These are phyloP conservation scores for Hanseniaspora hatyaiensis DNA, from an alignment of 805 yeast genomes.

Conservation along the genomic window DNA sequence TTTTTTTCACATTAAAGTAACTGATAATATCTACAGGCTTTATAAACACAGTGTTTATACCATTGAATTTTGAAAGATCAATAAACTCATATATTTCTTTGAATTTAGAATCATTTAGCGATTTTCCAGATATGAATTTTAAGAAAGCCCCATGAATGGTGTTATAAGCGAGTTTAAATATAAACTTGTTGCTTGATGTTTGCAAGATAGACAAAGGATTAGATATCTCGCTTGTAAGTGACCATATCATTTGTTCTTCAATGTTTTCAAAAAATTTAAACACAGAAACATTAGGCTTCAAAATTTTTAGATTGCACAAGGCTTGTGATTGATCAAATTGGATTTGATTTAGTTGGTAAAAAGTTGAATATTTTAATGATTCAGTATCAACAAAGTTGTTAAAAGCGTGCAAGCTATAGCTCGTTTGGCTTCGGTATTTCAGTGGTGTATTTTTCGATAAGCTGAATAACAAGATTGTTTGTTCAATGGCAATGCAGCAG, in stretches of 20 bases:
- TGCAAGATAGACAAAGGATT: not conserved
- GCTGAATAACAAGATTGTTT: not conserved
- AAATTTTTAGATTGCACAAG: not conserved
- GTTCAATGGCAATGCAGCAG: not conserved
- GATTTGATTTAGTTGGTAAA: not conserved
- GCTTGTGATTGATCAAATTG: not conserved
- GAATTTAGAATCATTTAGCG: not conserved
- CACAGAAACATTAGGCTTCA: constrained; percentile 1
- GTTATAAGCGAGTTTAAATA: constrained; percentile 5
- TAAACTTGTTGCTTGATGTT: constrained; percentile 3
- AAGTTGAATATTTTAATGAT: constrained; percentile 2
- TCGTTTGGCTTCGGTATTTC: not conserved
- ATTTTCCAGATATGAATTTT: constrained; percentile 1
- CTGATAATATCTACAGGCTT: not conserved
- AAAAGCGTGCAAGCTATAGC: not conserved
- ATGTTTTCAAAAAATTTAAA: not conserved
- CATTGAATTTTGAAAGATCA: constrained; percentile 4
- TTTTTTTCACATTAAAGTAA: constrained; percentile 1
- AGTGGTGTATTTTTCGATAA: not conserved
- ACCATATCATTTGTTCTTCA: constrained; percentile 8
- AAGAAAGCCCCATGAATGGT: not conserved
- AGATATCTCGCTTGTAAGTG: not conserved
- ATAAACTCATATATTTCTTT: constrained; percentile 11
- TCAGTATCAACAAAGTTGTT: not conserved
- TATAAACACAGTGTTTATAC: not conserved